Evolutionary conservation across 1,284 basidiomycete genomes (phyloP).

Genomic region (Tylopilus sp.): DNA sequence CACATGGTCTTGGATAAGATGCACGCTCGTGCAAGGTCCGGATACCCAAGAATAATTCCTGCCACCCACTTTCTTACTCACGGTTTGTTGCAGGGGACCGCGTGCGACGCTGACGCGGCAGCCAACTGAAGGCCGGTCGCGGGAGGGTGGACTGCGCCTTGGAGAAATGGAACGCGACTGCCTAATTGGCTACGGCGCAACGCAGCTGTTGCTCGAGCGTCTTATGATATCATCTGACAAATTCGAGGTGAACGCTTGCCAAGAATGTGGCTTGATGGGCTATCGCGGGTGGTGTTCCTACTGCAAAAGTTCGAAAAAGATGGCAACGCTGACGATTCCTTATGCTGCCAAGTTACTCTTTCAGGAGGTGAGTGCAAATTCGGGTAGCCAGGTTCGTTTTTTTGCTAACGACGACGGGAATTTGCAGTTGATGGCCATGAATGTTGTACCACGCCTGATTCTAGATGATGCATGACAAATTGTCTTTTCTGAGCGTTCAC

Average conservation of each 20-base stretch:
- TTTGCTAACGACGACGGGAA: neutral
- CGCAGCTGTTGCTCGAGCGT: constrained; percentile 91
- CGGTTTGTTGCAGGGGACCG: constrained; percentile 63
- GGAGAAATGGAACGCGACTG: constrained; percentile 99
- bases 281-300: constrained; percentile 96
- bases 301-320: constrained; percentile 94
- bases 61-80: constrained; percentile 9
- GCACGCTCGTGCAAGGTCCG: constrained; percentile 92
- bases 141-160: constrained; percentile 93
- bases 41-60: constrained; percentile 8
- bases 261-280: constrained; percentile 92
- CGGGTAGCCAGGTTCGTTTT: neutral
- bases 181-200: constrained; percentile 92
- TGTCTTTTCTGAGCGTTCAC: neutral
- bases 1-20: constrained; percentile 99
- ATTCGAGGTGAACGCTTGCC: constrained; percentile 95
- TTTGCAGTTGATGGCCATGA: constrained; percentile 86
- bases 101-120: constrained; percentile 95
- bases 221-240: constrained; percentile 98
- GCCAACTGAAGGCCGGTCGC: constrained; percentile 95
- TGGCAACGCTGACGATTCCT: constrained; percentile 95
- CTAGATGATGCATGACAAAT: constrained; percentile 62
- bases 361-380: constrained; percentile 71
- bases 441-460: constrained; percentile 81
- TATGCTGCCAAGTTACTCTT: constrained; percentile 97